Conservation (phyloP, 176 grass and related monocot genomes). For the Ampelocalamus luodianensis region DNA sequence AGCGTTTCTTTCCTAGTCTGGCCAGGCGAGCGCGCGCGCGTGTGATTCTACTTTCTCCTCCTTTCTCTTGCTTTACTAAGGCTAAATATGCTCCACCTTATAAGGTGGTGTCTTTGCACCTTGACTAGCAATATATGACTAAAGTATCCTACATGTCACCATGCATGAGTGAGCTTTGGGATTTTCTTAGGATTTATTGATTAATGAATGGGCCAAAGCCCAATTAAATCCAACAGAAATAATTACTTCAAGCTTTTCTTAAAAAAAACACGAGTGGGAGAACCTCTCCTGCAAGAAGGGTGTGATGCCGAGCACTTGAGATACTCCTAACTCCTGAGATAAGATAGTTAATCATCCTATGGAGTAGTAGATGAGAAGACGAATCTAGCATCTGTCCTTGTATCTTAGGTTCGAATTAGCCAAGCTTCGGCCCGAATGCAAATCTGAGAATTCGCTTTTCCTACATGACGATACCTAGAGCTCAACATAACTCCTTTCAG, state of each 20-base stretch:
- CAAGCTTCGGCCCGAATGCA: neutral
- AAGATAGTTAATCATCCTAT: constrained; percentile 15
- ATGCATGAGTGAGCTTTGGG: too few species aligned
- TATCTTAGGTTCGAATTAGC: neutral
- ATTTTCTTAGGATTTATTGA: too few species aligned
- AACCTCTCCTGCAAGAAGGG: constrained; percentile 12
- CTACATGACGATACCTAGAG: neutral
- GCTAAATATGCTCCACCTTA: too few species aligned
- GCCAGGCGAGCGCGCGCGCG: too few species aligned
- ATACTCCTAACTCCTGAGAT: neutral
- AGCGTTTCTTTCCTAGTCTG: too few species aligned
- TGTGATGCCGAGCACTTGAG: constrained; percentile 1
- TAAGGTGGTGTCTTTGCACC: too few species aligned
- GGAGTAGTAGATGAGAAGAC: neutral
- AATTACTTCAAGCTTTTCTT: neutral
- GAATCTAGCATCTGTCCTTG: neutral
- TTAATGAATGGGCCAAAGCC: too few species aligned
- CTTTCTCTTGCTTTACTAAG: too few species aligned
- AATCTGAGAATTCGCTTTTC: constrained; percentile 26
- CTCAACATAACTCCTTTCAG: neutral
- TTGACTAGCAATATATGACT: too few species aligned
- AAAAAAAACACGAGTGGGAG: neutral
- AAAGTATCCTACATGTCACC: too few species aligned
- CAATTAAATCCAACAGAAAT: neutral
- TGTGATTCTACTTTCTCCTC: too few species aligned